Conservation (phyloP, 2,329 filamentous ascomycete species). For the Mycosphaerella sp. region DNA sequence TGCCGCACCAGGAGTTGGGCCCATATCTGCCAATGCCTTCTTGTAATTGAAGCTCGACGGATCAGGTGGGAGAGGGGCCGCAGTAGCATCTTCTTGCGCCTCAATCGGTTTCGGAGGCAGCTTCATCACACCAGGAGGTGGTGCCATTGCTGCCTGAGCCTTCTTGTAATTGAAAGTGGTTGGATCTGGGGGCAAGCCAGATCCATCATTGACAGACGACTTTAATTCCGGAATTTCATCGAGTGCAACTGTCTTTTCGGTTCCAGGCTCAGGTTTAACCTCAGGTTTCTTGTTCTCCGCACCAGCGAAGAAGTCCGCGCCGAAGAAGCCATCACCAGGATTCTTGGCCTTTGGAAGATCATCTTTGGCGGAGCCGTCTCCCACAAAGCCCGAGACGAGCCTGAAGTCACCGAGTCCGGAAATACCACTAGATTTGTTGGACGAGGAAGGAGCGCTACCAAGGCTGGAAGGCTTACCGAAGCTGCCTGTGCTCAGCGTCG, state of each 20-base stretch:
- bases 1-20: conserved; percentile 39
- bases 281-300: conserved; percentile 32
- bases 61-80: conserved; percentile 42
- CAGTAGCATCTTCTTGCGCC: conserved; percentile 28
- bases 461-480: conserved; percentile 32
- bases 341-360: conserved; percentile 48
- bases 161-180: conserved; percentile 19
- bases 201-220: conserved; percentile 30
- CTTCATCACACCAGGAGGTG: conserved; percentile 37
- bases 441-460: conserved; percentile 24
- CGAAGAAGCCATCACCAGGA: conserved; percentile 30
- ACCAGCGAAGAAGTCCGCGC: conserved; percentile 22
- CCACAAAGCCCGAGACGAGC: conserved; percentile 61
- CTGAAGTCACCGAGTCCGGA: conserved; percentile 53
- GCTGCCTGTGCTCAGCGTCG: conserved; percentile 34
- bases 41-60: conserved; percentile 18
- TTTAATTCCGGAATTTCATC: conserved; percentile 24
- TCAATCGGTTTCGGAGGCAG: conserved; percentile 32
- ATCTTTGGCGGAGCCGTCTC: conserved; percentile 56
- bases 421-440: conserved; percentile 28
- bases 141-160: conserved; percentile 39
- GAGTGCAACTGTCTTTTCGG: conserved; percentile 30
- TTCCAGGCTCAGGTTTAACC: conserved; percentile 37
- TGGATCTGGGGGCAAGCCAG: conserved; percentile 42
- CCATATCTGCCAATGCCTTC: conserved; percentile 37